A percentile compares a stretch with the other conserved stretches of the same genome.
Evolutionary conservation across 108 stramenopile genomes (phyloP).

Genomic region (Nitzschia sp.): DNA sequence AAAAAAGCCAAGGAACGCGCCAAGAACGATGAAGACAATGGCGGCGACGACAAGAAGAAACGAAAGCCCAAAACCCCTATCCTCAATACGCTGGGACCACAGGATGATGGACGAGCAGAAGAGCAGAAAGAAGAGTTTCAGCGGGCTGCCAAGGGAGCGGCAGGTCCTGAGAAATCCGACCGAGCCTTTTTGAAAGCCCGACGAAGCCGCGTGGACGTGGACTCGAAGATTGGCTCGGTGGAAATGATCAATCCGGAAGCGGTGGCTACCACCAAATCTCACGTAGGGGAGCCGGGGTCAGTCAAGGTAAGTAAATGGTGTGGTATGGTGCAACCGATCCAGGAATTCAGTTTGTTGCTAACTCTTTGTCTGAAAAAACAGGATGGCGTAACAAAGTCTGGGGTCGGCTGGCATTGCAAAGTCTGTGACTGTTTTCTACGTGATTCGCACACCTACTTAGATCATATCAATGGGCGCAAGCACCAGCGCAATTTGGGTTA

Average conservation of each 20-base stretch:
- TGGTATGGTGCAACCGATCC: background rate
- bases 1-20: slow-evolving; percentile 76
- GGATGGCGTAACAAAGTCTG: slow-evolving; percentile 71
- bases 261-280: slow-evolving; percentile 45
- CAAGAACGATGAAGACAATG: slow-evolving; percentile 16
- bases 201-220: slow-evolving; percentile 68
- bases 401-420: slow-evolving; percentile 95
- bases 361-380: slow-evolving; percentile 5
- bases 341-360: background rate
- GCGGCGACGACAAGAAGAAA: slow-evolving; percentile 2
- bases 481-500: slow-evolving; percentile 94
- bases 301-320: slow-evolving; percentile 26
- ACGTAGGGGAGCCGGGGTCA: slow-evolving; percentile 16
- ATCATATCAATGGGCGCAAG: slow-evolving; percentile 93
- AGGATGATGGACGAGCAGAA: slow-evolving; percentile 14
- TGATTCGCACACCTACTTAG: slow-evolving; percentile 92
- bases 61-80: background rate
- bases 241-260: slow-evolving; percentile 84
- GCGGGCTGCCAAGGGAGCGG: slow-evolving; percentile 73
- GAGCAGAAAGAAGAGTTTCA: slow-evolving; percentile 84
- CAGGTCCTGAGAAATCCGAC: slow-evolving; percentile 82
- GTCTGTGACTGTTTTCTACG: slow-evolving; percentile 95
- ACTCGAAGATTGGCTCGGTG: slow-evolving; percentile 84
- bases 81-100: slow-evolving; percentile 1
- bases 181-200: slow-evolving; percentile 93